Base-by-base conservation (phyloP, 495 filamentous ascomycete genomes). In the Aspergillus bertholletiae region DNA sequence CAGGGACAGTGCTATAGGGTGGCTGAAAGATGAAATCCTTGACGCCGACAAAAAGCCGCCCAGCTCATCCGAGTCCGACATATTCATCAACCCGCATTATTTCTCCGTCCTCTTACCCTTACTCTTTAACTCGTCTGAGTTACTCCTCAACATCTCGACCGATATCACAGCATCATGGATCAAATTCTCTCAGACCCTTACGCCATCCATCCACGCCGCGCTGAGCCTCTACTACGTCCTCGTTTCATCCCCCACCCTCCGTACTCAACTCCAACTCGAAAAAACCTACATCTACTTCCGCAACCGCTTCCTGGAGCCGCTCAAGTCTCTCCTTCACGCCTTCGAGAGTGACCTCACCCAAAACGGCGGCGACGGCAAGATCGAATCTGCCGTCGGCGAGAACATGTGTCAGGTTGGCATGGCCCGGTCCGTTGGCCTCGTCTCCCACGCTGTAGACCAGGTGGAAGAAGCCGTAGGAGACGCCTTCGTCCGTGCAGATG, bases 11-110 rank as follows among this genome's bases (percentile, higher is more conserved):
- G 92, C 92, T 0, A 81, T 97, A 11, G 80, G 82, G 22, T 97
- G 95, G 89, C 72, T 97, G 4, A 92, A 92, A 64, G 85, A 92
- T 47, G 93, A 96, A 66, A 80, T 93, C 2, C 73, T 93, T 13
- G 69, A 72, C 21, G 74, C 83, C 18, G 49, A 59, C 22, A 61
- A 58, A 53, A 47, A 49, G 5, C 23, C 67, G 6, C 40, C 60
- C 20, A 46, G 59, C 13, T 24, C 20, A 2, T 24, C 44, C 13
- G 49, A 61, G 22, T 52, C 54, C 22, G 67, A 53, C 32, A 51
- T 69, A 17, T 67, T 74, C 62, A 56, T 63, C 51, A 54, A 81
- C 32, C 64, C 66, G 1, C 58, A 71, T 7, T 66, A 81, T 50
- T 75, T 88, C 27, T 93, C 74, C 46, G 76, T 76, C 27, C 58